These are phyloP conservation scores for Xerocomellus amylosporus DNA, from an alignment of 768 basidiomycete genomes.

Conservation along the genomic window DNA sequence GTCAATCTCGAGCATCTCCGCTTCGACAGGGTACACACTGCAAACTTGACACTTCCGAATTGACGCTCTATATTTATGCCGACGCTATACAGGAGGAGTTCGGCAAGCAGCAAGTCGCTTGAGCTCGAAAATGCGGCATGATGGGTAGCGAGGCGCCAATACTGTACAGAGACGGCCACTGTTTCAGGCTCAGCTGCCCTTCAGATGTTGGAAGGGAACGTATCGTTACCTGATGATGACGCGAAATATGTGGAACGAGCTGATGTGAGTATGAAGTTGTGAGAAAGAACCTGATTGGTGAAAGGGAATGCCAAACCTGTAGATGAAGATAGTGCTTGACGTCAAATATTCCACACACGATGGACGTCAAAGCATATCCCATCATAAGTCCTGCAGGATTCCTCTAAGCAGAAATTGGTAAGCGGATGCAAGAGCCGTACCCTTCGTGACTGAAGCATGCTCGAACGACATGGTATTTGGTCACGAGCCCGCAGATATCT, in stretches of 20 bases:
- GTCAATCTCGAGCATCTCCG: background rate
- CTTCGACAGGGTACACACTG: constrained; percentile 47
- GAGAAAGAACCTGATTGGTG: background rate
- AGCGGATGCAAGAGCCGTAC: constrained; percentile 35
- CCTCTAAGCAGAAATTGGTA: constrained; percentile 1
- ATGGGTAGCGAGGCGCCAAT: constrained; percentile 78
- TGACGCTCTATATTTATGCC: constrained; percentile 74
- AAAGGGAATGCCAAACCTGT: constrained; percentile 48
- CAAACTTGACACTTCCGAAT: constrained; percentile 86
- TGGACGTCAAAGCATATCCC: constrained; percentile 64
- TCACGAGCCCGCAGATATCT: background rate
- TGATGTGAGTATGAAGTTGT: constrained; percentile 29
- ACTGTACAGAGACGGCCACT: constrained; percentile 46
- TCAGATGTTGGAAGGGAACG: constrained; percentile 2
- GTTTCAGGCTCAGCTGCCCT: constrained; percentile 33
- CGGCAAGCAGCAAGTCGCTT: constrained; percentile 77
- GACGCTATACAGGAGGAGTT: constrained; percentile 69
- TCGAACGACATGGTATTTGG: constrained; percentile 65
- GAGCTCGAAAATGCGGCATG: constrained; percentile 81
- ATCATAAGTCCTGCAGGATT: constrained; percentile 84
- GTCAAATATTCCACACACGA: constrained; percentile 75
- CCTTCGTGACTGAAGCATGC: constrained; percentile 82
- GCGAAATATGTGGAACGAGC: constrained; percentile 88
- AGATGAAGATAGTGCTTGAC: constrained; percentile 87
- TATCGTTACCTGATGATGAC: constrained; percentile 72